Evolutionary conservation across 352 stramenopile species (phyloP).

Genomic region (Pythium rhizo-oryzae): DNA sequence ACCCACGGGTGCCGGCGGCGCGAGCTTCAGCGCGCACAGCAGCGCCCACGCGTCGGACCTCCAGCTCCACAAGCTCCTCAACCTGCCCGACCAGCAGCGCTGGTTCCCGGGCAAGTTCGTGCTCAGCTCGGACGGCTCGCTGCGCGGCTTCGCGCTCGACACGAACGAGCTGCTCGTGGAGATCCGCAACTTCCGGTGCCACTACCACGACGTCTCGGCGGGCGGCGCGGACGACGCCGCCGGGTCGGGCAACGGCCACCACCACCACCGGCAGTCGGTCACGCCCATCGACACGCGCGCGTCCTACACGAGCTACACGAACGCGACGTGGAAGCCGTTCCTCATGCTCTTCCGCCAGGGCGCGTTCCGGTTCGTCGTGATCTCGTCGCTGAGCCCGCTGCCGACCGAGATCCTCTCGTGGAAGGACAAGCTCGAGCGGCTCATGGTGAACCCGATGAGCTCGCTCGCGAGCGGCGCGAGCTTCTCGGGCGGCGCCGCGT

Average conservation of each 20-base stretch:
- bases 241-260: background rate
- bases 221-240: slow-evolving; percentile 11
- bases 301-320: slow-evolving; percentile 34
- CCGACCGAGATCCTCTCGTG: slow-evolving; percentile 49
- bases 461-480: slow-evolving; percentile 1
- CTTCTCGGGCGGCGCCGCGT: background rate
- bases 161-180: slow-evolving; percentile 49
- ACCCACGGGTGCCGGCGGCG: background rate
- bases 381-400: slow-evolving; percentile 45
- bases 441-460: slow-evolving; percentile 20
- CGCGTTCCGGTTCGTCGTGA: slow-evolving; percentile 54
- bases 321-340: slow-evolving; percentile 44
- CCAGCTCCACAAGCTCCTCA: slow-evolving; percentile 54
- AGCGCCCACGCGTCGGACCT: slow-evolving; percentile 19
- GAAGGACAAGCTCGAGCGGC: slow-evolving; percentile 58
- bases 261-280: too few species aligned
- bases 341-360: slow-evolving; percentile 60
- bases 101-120: slow-evolving; percentile 60
- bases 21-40: slow-evolving; percentile 4
- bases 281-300: background rate
- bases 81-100: slow-evolving; percentile 47
- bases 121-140: slow-evolving; percentile 45
- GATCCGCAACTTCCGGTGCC: slow-evolving; percentile 50
- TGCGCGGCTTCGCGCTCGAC: slow-evolving; percentile 38
- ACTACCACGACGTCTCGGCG: slow-evolving; percentile 42